Conservation (phyloP, 148 eudicot species). For the Rhododendron mucronatum region DNA sequence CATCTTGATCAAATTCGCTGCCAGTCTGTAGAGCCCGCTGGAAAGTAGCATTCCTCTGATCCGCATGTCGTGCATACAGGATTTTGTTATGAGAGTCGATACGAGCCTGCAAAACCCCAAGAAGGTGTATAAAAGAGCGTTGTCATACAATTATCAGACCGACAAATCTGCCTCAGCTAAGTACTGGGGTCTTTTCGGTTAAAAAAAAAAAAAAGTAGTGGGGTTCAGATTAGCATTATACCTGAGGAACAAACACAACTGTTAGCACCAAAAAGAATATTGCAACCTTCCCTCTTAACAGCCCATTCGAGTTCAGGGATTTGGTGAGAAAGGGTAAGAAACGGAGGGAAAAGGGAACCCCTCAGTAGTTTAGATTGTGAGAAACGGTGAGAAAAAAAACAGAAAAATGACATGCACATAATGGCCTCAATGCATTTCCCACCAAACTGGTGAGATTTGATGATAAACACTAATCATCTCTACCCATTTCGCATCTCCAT, state of each 20-base stretch:
- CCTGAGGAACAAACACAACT: not conserved
- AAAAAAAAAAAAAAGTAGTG: not conserved
- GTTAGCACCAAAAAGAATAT: not conserved
- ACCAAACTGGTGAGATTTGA: not conserved
- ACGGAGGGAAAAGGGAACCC: not conserved
- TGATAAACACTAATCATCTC: not conserved
- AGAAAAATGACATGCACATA: not conserved
- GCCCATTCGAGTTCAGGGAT: not conserved
- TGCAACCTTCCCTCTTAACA: not conserved
- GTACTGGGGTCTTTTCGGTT: too few relatives aligned
- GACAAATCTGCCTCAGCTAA: not conserved
- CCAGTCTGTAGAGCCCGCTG: slow-evolving; percentile 91
- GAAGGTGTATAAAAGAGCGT: not conserved
- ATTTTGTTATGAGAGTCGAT: slow-evolving; percentile 98
- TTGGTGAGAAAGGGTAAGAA: not conserved
- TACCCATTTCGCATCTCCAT: not conserved
- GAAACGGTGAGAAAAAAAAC: not conserved
- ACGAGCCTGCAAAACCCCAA: slow-evolving; percentile 59
- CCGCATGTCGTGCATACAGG: slow-evolving; percentile 85
- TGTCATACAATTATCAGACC: not conserved
- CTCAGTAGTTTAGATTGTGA: not conserved
- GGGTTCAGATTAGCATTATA: not conserved
- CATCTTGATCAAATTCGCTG: slow-evolving; percentile 66
- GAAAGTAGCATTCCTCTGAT: slow-evolving; percentile 92
- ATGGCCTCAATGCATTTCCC: not conserved